Percentiles rank a stretch among this genome's conserved stretches.
Conservation (phyloP, 2,329 filamentous ascomycete genomes). For the Didymella pomorum region DNA sequence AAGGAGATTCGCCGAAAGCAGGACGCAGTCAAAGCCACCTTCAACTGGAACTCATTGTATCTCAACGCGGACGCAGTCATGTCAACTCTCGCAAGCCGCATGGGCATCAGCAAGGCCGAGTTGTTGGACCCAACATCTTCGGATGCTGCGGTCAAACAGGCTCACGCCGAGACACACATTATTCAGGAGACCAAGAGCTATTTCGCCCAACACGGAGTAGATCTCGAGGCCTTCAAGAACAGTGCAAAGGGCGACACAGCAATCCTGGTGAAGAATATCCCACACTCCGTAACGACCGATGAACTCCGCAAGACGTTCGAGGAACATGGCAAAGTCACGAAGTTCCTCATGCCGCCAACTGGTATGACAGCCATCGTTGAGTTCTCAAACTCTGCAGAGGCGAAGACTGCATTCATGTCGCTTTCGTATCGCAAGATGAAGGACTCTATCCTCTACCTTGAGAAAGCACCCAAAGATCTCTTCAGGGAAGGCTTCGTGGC, state of each 20-base stretch:
- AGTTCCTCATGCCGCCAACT: conserved; percentile 88
- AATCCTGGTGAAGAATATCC: conserved; percentile 94
- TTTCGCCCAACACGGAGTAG: conserved; percentile 85
- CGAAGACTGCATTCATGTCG: conserved; percentile 81
- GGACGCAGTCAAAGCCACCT: conserved; percentile 77
- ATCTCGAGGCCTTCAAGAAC: conserved; percentile 89
- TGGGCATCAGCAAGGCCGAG: conserved; percentile 90
- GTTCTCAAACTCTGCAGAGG: conserved; percentile 79
- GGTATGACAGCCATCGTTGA: conserved; percentile 95
- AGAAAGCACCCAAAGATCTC: conserved; percentile 88
- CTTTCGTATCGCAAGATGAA: conserved; percentile 91
- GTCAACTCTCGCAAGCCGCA: conserved; percentile 81
- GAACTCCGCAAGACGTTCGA: conserved; percentile 84
- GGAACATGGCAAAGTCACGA: conserved; percentile 81
- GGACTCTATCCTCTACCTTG: conserved; percentile 88
- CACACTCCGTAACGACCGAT: conserved; percentile 79
- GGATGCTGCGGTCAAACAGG: conserved; percentile 94
- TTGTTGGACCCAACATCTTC: conserved; percentile 94
- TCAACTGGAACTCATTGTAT: conserved; percentile 99
- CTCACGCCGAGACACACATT: conserved; percentile 92
- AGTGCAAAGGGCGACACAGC: conserved; percentile 83
- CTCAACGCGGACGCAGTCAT: conserved; percentile 96
- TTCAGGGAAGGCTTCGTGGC: conserved; percentile 60
- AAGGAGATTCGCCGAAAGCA: conserved; percentile 86
- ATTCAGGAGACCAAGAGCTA: conserved; percentile 97